A percentile compares a stretch with the other conserved stretches of the same genome.
phyloP scores from a whole-genome alignment of 768 basidiomycete species.

The Agrocybe chaxingu region DNA sequence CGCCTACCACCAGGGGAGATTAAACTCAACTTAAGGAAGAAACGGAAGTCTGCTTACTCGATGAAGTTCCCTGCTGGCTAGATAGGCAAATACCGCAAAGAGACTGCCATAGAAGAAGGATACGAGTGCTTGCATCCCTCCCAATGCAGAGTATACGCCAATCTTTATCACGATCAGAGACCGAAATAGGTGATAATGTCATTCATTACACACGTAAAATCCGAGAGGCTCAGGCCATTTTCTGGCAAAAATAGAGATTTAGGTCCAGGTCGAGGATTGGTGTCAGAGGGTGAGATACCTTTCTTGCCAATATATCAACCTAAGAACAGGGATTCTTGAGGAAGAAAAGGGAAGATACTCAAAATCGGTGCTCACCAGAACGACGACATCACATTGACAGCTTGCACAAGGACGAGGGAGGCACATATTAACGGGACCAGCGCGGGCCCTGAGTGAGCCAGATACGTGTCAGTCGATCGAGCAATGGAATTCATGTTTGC shows the following conservation, averaged over 20 bases:
- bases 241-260: conserved; percentile 17
- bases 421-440: conserved; percentile 11
- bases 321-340: conserved; percentile 13
- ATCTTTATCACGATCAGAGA: conserved; percentile 42
- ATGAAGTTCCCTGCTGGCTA: conserved; percentile 69
- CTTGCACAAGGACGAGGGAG: conserved; percentile 64
- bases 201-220: conserved; percentile 57
- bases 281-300: conserved; percentile 14
- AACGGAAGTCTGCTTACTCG: conserved; percentile 30
- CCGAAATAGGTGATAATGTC: not conserved
- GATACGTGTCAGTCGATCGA: too few relatives aligned
- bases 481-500: too few relatives aligned
- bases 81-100: conserved; percentile 69
- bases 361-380: conserved; percentile 51
- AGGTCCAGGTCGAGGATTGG: conserved; percentile 9
- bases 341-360: not conserved
- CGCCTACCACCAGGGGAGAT: conserved; percentile 26
- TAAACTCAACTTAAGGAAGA: not conserved
- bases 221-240: conserved; percentile 56
- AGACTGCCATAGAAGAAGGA: conserved; percentile 62
- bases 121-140: conserved; percentile 62
- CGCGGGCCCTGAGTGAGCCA: too few relatives aligned
- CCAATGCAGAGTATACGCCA: conserved; percentile 74
- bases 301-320: conserved; percentile 86
- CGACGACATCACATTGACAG: conserved; percentile 62